phyloP scores from a whole-genome alignment of 2,329 filamentous ascomycete species.

The Stemphylium vesicarium region DNA sequence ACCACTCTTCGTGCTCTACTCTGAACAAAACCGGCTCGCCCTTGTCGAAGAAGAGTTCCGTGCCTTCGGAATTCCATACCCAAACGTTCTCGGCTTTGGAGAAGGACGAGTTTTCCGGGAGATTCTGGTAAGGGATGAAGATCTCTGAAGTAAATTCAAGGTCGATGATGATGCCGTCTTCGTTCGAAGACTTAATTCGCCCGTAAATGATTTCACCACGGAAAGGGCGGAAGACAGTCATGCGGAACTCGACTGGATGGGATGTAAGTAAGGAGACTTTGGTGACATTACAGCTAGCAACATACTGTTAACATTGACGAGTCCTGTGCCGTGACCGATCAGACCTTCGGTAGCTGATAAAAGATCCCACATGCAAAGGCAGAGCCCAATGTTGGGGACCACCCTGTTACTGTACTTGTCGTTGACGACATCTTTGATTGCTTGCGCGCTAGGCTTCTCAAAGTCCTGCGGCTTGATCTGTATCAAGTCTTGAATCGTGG shows the following conservation, averaged over 20 bases:
- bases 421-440: conserved; percentile 97
- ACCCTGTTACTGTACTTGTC: conserved; percentile 95
- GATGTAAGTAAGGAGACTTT: background rate
- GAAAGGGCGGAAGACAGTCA: conserved; percentile 94
- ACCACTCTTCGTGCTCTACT: conserved; percentile 87
- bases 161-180: conserved; percentile 76
- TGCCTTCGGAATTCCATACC: conserved; percentile 79
- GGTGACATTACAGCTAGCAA: background rate
- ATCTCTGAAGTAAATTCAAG: conserved; percentile 96
- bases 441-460: conserved; percentile 77
- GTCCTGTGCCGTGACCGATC: conserved; percentile 89
- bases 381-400: conserved; percentile 95
- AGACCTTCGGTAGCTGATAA: conserved; percentile 88
- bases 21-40: conserved; percentile 88
- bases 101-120: conserved; percentile 62
- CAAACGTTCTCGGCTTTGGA: conserved; percentile 79
- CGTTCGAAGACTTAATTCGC: conserved; percentile 76
- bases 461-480: conserved; percentile 92
- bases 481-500: conserved; percentile 91
- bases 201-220: conserved; percentile 91
- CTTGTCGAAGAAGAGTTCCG: conserved; percentile 83
- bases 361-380: conserved; percentile 91
- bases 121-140: conserved; percentile 65
- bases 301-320: conserved; percentile 90
- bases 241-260: conserved; percentile 79